phyloP scores from a whole-genome alignment of 257 asterid genomes.

The Parsonsia alboflavescens region DNA sequence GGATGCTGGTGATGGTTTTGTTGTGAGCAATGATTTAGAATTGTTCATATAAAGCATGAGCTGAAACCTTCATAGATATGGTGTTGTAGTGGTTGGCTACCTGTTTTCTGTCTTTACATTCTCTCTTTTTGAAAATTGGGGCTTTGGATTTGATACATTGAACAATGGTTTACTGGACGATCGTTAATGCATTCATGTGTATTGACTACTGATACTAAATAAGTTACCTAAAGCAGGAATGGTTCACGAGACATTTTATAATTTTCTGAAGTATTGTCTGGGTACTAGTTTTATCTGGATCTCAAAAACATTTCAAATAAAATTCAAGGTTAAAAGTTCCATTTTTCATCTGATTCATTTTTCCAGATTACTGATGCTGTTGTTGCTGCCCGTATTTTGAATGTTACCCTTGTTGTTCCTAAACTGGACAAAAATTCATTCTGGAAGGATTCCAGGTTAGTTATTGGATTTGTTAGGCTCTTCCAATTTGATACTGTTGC shows the following conservation, averaged over 20 bases:
- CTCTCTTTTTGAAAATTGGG: not conserved
- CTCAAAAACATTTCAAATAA: not conserved
- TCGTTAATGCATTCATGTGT: too few species aligned
- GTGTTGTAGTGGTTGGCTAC: not conserved
- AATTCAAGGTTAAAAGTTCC: not conserved
- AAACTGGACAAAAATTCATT: conserved; percentile 82
- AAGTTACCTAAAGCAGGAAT: conserved; percentile 3
- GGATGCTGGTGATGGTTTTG: not conserved
- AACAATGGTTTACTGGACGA: not conserved
- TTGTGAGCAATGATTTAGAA: not conserved
- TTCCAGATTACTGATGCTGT: conserved; percentile 92
- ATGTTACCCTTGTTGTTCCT: conserved; percentile 91
- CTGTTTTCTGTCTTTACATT: not conserved
- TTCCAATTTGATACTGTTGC: conserved; percentile 2
- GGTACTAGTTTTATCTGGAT: not conserved
- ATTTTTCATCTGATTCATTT: conserved; percentile 5
- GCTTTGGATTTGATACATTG: not conserved
- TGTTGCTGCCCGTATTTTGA: conserved; percentile 96
- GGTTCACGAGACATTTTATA: not conserved
- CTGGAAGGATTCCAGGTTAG: conserved; percentile 95
- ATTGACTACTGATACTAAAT: not conserved
- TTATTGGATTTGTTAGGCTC: conserved; percentile 5
- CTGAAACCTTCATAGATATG: not conserved
- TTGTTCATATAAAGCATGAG: not conserved
- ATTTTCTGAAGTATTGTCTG: not conserved